Base-by-base conservation (phyloP, 768 basidiomycete species). In the Leccinum subgranulosum region DNA sequence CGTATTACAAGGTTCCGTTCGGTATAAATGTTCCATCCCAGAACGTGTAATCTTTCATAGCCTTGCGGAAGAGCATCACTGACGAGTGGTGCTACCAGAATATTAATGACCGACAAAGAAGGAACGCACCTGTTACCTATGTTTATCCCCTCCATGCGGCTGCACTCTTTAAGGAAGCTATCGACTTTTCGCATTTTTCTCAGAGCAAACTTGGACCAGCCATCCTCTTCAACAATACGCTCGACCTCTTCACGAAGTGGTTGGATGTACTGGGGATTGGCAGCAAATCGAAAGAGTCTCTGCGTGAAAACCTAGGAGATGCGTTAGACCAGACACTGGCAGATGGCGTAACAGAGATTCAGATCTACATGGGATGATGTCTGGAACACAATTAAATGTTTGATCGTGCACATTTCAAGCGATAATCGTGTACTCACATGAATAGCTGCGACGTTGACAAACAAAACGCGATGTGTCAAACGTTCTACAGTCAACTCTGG, bases 241-340 rank as follows among this genome's bases (percentile, higher is more conserved):
- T 60, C 52, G 1, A 60, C 59, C n/a, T 54, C 57, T 12, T 58
- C 57, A 6, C 57, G 53, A 46, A 58, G 57, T 1, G 57, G 48
- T 21, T 50, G 49, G 8, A 58, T 11, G 15, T 31, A 49, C 6
- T 49, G 17, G n/a, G 29, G n/a, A 49, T 49, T 29, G 3, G 49
- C 29, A 4, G 53, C 54, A 41, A 58, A 53, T 11, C 31, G 41
- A 11, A 58, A 23, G 31, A 58, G 49, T 3, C 23, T 49, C 3
- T 55, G 31, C 8, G 57, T 46, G 17, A 58, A 51, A 6, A 6
- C 8, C 54, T 58, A 14, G n/a, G 3, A 21, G 5, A n/a, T 19
- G 11, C 31, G 11, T 57, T 11, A 57, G 34, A 36, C 21, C 15
- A 5, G 7, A 6, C 4, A n/a, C n/a, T n/a, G n/a, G n/a, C n/a